Base-by-base conservation (phyloP, 1,284 basidiomycete species). In the Pterulicium gracile region DNA sequence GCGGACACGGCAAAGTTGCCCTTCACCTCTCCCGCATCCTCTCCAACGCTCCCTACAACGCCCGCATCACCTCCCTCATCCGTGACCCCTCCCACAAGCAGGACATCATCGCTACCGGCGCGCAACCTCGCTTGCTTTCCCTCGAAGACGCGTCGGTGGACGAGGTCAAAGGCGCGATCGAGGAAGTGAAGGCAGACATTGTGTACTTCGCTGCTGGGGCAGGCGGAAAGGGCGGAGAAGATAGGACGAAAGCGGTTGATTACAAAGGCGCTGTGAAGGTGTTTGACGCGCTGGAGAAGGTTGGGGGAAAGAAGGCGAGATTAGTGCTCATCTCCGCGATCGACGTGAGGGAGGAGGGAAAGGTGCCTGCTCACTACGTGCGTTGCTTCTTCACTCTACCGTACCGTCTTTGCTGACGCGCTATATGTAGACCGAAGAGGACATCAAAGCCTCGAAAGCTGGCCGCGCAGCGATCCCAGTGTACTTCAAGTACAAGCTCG, bases 151-250 rank as follows among this genome's bases (percentile, higher is more conserved):
- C 71, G 2, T 56, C 74, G 0, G 65, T 69, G 0, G 49, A 62
- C 2, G 69, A 76, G 3, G 70, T 86, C 50, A 66, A 67, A 2
- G 52, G 62, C 1, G 66, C 70, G 1, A 77, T 88, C 51, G 53
- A 65, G 20, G 68, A 67, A 2, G 19, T 18, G 15, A 39, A 39
- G 15, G 59, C 66, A n/a, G 63, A 74, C 42, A 66, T 77, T 18
- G 75, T 88, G 13, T 70, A 84, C 51, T 87, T 81, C 55, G 64
- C 73, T 17, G 81, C 81, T 0, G 85, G 85, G 1, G 79, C 84
- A 0, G 83, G 81, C 0, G 81, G 80, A 0, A 80, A 81, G 54
- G 82, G 79, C 53, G 69, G 75, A 0, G 61, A 68, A 7, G 79
- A 82, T 49, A 63, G 83, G 24, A 84, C 79, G 1, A 73, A 73